Conservation (phyloP, 1,139 yeast species). For the Protomyces macrosporus region DNA sequence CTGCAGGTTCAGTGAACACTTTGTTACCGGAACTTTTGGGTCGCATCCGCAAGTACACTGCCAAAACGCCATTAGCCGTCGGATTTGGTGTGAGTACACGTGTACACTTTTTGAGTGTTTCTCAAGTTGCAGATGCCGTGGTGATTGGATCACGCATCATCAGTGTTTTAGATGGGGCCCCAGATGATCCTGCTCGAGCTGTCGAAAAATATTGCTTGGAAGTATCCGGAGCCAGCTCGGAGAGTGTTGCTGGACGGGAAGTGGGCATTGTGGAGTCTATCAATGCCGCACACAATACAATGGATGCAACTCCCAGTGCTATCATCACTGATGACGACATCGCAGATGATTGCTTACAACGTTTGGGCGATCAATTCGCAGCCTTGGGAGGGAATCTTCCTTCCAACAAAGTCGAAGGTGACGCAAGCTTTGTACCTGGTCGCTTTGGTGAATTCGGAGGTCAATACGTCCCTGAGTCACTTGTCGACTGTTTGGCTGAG, state of each 20-base stretch:
- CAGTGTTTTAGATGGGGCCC: conserved; percentile 54
- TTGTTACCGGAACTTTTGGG: conserved; percentile 64
- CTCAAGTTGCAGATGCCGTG: conserved; percentile 77
- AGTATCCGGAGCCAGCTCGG: conserved; percentile 52
- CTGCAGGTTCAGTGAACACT: conserved; percentile 57
- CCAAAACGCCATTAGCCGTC: conserved; percentile 81
- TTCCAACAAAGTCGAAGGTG: conserved; percentile 10
- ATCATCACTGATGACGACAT: conserved; percentile 31
- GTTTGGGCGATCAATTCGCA: conserved; percentile 28
- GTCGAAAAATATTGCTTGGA: conserved; percentile 64
- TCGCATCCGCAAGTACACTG: conserved; percentile 68
- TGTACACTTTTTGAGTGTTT: conserved; percentile 79
- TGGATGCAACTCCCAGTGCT: conserved; percentile 30
- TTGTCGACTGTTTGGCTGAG: conserved; percentile 84
- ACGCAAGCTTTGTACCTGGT: conserved; percentile 48
- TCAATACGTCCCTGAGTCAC: conserved; percentile 94
- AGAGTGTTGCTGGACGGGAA: conserved; percentile 35
- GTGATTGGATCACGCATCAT: conserved; percentile 89
- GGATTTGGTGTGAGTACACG: conserved; percentile 96
- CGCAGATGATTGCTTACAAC: conserved; percentile 21
- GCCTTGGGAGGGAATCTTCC: conserved; percentile 24
- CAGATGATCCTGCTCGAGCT: conserved; percentile 44
- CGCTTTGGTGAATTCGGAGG: conserved; percentile 96
- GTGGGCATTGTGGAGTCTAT: conserved; percentile 31
- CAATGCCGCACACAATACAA: conserved; percentile 19